Evolutionary conservation across 1,284 basidiomycete species (phyloP), one percentile per base, ranked within the genome.

Genomic region (Inonotus hispidus): DNA sequence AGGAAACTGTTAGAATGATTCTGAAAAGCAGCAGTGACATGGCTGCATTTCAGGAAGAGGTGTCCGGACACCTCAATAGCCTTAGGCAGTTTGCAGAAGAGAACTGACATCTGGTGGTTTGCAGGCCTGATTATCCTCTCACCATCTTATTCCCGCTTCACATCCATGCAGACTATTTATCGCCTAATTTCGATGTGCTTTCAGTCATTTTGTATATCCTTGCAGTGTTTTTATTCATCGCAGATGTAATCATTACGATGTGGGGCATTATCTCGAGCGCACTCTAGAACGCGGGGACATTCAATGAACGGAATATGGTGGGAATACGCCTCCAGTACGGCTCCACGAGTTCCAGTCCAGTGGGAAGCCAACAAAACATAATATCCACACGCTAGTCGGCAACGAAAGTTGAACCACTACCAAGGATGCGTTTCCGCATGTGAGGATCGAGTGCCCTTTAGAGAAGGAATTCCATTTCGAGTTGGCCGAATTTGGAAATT

Each of bases 11-110:
- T 43, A 82, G 87, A 1, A 85, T 85, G n/a, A 88, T 92, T 63
- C 80, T 88, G 64, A 90, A 90, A 76, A 90, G 85, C 71, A 87
- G 85, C 68, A 87, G 86, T 64, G 89, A 92, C 59, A 87, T 90
- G 49, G 85, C 84, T 27, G 78, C 82, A 67, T 90, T 91, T 76
- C 90, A 90, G 72, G 82, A 85, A 61, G 84, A 87, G 63, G 82
- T 90, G 14, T 87, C 88, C 43, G 79, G 80, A 60, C 82, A 85
- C 66, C 75, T 92, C 38, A 78, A 80, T 66, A 80, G 85, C 66
- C 74, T 92, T 41, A 79, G 81, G 65, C 82, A 85, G 62, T 85
- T 85, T 69, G 85, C 86, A 8, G 87, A 89, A 67, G 77, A 79
- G 23, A 76, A 75, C 59, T 75, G 74, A 72, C 13, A 29, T 39